Conservation (phyloP, 345 rosid species). For the Corymbia maculata region DNA sequence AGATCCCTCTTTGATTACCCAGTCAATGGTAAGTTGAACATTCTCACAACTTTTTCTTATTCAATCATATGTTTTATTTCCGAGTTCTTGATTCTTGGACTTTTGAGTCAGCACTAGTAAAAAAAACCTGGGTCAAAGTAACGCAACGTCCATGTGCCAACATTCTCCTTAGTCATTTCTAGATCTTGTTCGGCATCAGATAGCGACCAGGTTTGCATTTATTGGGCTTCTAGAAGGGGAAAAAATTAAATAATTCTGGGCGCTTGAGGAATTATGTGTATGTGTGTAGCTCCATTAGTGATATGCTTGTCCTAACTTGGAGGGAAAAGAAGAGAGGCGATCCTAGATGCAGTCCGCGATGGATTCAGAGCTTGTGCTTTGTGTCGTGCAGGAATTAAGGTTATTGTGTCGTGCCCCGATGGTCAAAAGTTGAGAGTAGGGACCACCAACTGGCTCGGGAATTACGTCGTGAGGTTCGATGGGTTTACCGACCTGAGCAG, state of each 20-base stretch:
- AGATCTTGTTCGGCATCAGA: not conserved
- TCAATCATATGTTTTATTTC: not conserved
- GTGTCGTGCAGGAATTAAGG: conserved; percentile 45
- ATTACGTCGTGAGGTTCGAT: conserved; percentile 54
- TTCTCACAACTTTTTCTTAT: not conserved
- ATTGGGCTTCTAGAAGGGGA: not conserved
- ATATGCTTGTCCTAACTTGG: not conserved
- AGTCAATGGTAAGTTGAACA: conserved; percentile 31
- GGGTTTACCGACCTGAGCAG: conserved; percentile 70
- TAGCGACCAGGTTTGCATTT: not conserved
- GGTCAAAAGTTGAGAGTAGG: conserved; percentile 56
- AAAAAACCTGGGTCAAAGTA: not conserved
- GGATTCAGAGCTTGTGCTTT: not conserved
- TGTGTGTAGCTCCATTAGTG: not conserved
- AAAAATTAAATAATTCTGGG: not conserved
- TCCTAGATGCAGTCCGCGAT: not conserved
- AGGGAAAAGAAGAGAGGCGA: not conserved
- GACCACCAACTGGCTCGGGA: conserved; percentile 65
- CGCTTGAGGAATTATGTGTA: not conserved
- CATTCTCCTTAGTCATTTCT: not conserved
- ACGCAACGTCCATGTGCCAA: not conserved
- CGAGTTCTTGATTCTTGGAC: not conserved
- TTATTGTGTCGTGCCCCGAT: conserved; percentile 47
- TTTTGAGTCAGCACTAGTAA: not conserved
- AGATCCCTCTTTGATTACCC: conserved; percentile 73